Conservation (phyloP, 352 stramenopile species). For the Phytophthora kernoviae region DNA sequence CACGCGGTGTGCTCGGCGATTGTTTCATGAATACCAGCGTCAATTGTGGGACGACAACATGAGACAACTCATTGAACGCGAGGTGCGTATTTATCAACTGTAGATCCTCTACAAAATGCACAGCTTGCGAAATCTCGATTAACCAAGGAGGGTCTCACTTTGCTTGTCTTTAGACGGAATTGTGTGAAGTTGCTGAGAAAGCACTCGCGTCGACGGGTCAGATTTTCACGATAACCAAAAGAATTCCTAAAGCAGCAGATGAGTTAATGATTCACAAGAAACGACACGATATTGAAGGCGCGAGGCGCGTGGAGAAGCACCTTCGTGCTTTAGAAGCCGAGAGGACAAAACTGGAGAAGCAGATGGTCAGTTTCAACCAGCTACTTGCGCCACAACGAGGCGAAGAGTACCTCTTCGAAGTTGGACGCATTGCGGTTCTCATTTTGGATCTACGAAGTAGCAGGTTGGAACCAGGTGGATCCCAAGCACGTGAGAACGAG, state of each 20-base stretch:
- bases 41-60: conserved; percentile 78
- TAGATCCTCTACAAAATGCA: too few relatives aligned
- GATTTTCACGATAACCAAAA: conserved; percentile 43
- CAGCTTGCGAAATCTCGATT: not conserved
- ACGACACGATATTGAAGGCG: conserved; percentile 64
- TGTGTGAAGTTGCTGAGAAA: conserved; percentile 46
- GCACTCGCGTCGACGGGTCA: conserved; percentile 53
- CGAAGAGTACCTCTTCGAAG: conserved; percentile 57
- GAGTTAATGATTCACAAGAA: conserved; percentile 70
- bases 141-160: not conserved
- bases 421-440: conserved; percentile 55
- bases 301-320: conserved; percentile 63
- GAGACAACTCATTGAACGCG: conserved; percentile 41
- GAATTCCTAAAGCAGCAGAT: conserved; percentile 43
- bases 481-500: conserved; percentile 58
- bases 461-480: conserved; percentile 59
- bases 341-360: conserved; percentile 52
- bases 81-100: conserved; percentile 21
- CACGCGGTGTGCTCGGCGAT: conserved; percentile 54
- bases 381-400: conserved; percentile 58
- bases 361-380: conserved; percentile 68
- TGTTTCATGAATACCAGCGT: conserved; percentile 84
- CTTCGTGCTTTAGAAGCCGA: conserved; percentile 55
- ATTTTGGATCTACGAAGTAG: conserved; percentile 69
- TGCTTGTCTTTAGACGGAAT: conserved; percentile 22